These are phyloP conservation scores for Sporobolomyces roseus DNA, from an alignment of 768 basidiomycete species.

Conservation along the genomic window DNA sequence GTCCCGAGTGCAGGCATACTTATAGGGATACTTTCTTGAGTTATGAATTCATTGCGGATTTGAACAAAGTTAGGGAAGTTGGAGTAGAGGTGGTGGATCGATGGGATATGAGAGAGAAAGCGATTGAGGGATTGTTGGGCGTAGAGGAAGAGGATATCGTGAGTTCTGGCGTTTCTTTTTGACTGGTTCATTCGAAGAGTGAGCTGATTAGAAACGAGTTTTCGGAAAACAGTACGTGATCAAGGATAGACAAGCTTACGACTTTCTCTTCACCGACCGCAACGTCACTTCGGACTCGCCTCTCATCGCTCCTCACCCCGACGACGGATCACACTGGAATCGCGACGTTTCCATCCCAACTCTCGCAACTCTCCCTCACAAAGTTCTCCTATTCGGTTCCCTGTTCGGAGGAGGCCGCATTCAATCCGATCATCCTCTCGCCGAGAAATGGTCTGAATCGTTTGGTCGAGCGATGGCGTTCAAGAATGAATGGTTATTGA, in stretches of 20 bases:
- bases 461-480: constrained; percentile 60
- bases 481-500: constrained; percentile 54
- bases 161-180: background rate
- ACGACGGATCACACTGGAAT: constrained; percentile 12
- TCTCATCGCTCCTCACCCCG: constrained; percentile 6
- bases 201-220: too few species aligned
- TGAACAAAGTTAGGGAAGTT: constrained; percentile 46
- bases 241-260: constrained; percentile 58
- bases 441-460: background rate
- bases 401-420: constrained; percentile 72
- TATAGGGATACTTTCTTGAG: constrained; percentile 62
- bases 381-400: constrained; percentile 65
- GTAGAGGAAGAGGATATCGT: constrained; percentile 46
- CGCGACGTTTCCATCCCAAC: constrained; percentile 28
- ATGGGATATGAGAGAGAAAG: constrained; percentile 56
- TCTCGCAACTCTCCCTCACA: constrained; percentile 52
- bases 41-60: constrained; percentile 66
- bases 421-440: constrained; percentile 46
- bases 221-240: constrained; percentile 46
- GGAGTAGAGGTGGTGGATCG: constrained; percentile 51
- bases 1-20: constrained; percentile 59
- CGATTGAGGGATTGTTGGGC: constrained; percentile 53
- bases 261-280: constrained; percentile 61
- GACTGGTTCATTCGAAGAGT: too few species aligned
- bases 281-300: background rate